Base-by-base conservation (phyloP, 2,329 filamentous ascomycete genomes). In the Thermothelomyces thermophilus region DNA sequence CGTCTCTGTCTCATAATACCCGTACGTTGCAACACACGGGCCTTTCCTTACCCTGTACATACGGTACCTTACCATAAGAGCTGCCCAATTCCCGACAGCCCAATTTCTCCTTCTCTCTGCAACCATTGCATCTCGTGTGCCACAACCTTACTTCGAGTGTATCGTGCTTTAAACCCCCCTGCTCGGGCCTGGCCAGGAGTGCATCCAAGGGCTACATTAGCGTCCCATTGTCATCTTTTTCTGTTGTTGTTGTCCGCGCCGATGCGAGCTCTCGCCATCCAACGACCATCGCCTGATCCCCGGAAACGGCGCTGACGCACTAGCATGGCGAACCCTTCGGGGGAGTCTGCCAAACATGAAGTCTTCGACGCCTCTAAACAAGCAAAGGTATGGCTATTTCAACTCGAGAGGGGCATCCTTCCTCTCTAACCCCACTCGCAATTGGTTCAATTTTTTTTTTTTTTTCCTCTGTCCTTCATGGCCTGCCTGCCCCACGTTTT, bases 321-420 rank as follows among this genome's bases (percentile, higher is more conserved):
- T 30, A 42, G 33, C 19, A 58, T 57, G 55, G 51, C 56, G 30
- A 51, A 37, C 37, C 17, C 31, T 35, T 19, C 17, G 34, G 24
- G 39, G 24, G 7, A 22, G 24, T 22, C 33, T 16, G 19, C 37
- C 7, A 17, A 36, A 14, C 17, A 30, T 17, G 50, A 47, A 39
- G 45, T 48, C 7, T 56, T 56, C 22, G 55, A 56, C 33, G 53
- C 53, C 6, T 41, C 53, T 13, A 55, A 55, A 24, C 41, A 58
- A 46, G 47, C 50, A 50, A 56, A 52, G 50, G 33, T 51, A 54
- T 26, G 24, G 33, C 56, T 50, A 42, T 11, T 37, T 17, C 37
- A 26, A 31, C 14, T 9, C 9, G 14, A 31, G 14, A 31, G 30
- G 14, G 14, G 30, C 30, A 17, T 34, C 6, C 4, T 30, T 30